Base-by-base conservation (phyloP, 768 basidiomycete genomes). In the Hypholoma sublateritium region DNA sequence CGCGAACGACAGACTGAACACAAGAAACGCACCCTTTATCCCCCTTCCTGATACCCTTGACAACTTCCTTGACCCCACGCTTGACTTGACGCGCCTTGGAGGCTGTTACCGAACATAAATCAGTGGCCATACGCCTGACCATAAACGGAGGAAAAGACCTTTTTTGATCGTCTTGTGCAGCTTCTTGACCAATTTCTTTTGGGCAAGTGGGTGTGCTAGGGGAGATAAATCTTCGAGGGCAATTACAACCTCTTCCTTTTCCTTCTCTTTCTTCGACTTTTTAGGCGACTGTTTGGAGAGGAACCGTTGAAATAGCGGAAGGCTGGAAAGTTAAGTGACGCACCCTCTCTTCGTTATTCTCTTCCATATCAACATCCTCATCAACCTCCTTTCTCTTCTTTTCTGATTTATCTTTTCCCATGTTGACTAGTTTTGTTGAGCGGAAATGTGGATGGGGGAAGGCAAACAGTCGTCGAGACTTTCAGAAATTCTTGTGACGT, bases 51-150 rank as follows among this genome's bases (percentile, higher is more conserved):
- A 99, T 89, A 3, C 93, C 93, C 73, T 99, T 99, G 43, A 97
- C 94, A 34, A 99, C 93, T 73, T 99, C 97, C 74, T 98, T 98
- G 47, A 99, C 96, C 39, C 97, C 97, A 44, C 97, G 85, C 77
- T 97, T 98, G 32, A 98, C 89, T 72, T 97, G 95, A 58, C 96
- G 86, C 39, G 86, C 87, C 72, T 96, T 97, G 22, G 95, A 95
- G 16, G 97, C 94, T 96, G 49, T 48, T 43, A 48, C 37, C 45
- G 11, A 37, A 39, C 11, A 46, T 16, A 25, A 49, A 52, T 32
- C 4, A 41, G 34, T 57, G 24, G 42, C 21, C 39, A 17, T 42
- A 25, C 41, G 34, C 21, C 62, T 32, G 19, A 36, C 9, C 21
- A 25, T 22, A 28, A 13, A 28, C 24, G 22, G 9, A 22, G 21